phyloP scores from a whole-genome alignment of 345 rosid genomes.

The Brassica rapa region DNA sequence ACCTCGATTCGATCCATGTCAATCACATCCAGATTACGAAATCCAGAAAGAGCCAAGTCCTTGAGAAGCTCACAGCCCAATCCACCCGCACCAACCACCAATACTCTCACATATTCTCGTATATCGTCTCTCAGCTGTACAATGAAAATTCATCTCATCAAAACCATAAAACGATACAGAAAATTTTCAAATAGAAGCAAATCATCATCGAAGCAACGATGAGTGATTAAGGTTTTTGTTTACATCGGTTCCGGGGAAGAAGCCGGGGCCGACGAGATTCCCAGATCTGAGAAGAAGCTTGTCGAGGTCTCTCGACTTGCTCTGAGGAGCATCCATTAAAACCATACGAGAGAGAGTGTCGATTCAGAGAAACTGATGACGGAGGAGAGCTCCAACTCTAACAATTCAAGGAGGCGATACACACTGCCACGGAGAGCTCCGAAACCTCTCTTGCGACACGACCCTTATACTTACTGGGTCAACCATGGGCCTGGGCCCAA shows the following conservation, averaged over 20 bases:
- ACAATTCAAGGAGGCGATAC: conserved; percentile 7
- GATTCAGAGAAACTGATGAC: conserved; percentile 32
- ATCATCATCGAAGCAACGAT: neutral
- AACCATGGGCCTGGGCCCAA: conserved; percentile 33
- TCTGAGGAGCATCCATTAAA: conserved; percentile 53
- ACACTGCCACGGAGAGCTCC: conserved; percentile 37
- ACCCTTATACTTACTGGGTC: conserved; percentile 19
- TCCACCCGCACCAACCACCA: conserved; percentile 97
- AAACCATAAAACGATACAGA: neutral
- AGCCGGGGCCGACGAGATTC: conserved; percentile 79
- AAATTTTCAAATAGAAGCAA: neutral
- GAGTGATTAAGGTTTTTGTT: neutral
- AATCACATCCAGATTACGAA: conserved; percentile 83
- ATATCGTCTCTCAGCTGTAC: conserved; percentile 80
- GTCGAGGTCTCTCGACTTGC: conserved; percentile 88
- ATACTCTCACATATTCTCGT: conserved; percentile 60
- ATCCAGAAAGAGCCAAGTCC: conserved; percentile 93
- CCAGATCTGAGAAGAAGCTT: conserved; percentile 90
- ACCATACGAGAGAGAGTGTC: neutral
- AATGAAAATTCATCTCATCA: neutral
- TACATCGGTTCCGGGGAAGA: conserved; percentile 74
- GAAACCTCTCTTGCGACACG: neutral
- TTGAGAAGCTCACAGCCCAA: conserved; percentile 95
- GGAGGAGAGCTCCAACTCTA: conserved; percentile 30
- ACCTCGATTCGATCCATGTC: conserved; percentile 99